Base-by-base conservation (phyloP, 2,329 filamentous ascomycete species). In the Atkinsonella hypoxylon region DNA sequence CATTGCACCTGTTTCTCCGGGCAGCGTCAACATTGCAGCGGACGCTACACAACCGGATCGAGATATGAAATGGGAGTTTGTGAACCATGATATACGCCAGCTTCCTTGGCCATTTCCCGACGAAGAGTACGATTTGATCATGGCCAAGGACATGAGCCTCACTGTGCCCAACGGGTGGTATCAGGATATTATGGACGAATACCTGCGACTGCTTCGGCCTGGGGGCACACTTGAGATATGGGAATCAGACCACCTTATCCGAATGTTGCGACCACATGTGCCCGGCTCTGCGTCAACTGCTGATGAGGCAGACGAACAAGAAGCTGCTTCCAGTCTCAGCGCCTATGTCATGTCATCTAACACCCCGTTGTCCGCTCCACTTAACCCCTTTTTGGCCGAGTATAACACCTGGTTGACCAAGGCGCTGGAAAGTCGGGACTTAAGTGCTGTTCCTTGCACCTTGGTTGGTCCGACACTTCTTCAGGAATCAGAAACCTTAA, bases 41-140 rank as follows among this genome's bases (percentile, higher is more conserved):
- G 64, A 64, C 43, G 61, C 62, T 48, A 63, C 75, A 58, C 81
- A 82, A 58, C 72, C 73, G 4, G 76, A 79, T 56, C 82, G 83
- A 58, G 87, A 87, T 45, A 85, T 95, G 74, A 83, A 87, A 56
- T 95, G 89, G 89, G 81, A 75, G 11, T 96, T 95, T 63, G 79
- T 95, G 49, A 86, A 90, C 62, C 89, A 95, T 63, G 90, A 96
- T 65, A 69, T 95, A 55, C 83, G 88, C 52, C 78, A 79, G 53
- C 65, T 77, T 2, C 87, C 88, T 0, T 79, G 90, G 60, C 91
- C 91, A 0, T 89, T 95, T 56, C 74, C 81, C 2, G 79, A 88
- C 53, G 83, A 77, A 36, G 83, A 90, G 58, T 96, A 94, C 64
- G 89, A 95, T 63, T 76, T 95, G 40, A 78, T 97, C 59, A 89